Evolutionary conservation across 1,284 basidiomycete species (phyloP).

Genomic region (Pulveroboletus sp.): DNA sequence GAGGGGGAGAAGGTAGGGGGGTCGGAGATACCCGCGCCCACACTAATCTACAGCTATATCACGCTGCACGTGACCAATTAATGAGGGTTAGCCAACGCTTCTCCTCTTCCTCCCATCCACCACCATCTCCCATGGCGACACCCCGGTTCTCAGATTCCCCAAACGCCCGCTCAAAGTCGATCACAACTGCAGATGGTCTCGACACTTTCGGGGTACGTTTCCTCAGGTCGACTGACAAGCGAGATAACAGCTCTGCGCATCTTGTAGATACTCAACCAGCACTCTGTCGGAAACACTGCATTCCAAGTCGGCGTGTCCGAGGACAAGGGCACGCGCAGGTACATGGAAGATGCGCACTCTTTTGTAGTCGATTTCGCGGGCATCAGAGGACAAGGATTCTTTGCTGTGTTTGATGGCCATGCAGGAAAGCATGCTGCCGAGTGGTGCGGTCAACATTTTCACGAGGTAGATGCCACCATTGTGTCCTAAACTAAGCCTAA

Average conservation of each 20-base stretch:
- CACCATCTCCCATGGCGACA: slow-evolving; percentile 26
- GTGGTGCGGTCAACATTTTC: slow-evolving; percentile 97
- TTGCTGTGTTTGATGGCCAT: slow-evolving; percentile 98
- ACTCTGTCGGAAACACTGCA: slow-evolving; percentile 56
- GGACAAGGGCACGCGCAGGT: slow-evolving; percentile 87
- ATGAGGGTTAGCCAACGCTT: not conserved
- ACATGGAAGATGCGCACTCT: slow-evolving; percentile 98
- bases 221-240: not conserved
- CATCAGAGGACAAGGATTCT: slow-evolving; percentile 94
- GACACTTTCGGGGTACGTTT: slow-evolving; percentile 75
- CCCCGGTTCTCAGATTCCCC: slow-evolving; percentile 37
- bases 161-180: slow-evolving; percentile 76
- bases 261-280: slow-evolving; percentile 56
- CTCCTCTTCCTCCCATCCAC: slow-evolving; percentile 14
- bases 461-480: slow-evolving; percentile 58
- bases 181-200: slow-evolving; percentile 67
- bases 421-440: slow-evolving; percentile 98
- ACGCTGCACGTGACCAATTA: slow-evolving; percentile 26
- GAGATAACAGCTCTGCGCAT: slow-evolving; percentile 3
- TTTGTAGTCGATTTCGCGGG: slow-evolving; percentile 93
- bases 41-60: slow-evolving; percentile 15
- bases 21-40: slow-evolving; percentile 34
- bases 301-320: slow-evolving; percentile 89
- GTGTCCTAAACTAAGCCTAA: not conserved
- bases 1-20: not conserved